A percentile compares a stretch with the other conserved stretches of the same genome.
phyloP scores from a whole-genome alignment of 495 filamentous ascomycete species.

The Lindgomyces ingoldianus region DNA sequence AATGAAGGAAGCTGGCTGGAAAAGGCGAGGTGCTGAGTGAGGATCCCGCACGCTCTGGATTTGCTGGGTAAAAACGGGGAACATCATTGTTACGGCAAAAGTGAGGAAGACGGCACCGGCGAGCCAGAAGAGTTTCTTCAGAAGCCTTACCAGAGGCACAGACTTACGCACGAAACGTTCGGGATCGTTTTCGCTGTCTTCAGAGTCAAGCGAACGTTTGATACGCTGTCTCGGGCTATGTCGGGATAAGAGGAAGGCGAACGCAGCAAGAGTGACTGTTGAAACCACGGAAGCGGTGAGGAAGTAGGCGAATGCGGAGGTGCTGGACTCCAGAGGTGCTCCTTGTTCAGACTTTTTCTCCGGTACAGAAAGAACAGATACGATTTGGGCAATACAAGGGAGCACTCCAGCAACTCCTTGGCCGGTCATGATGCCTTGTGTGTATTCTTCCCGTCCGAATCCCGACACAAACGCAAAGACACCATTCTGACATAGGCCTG shows the following conservation, averaged over 20 bases:
- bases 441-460: slow-evolving; percentile 82
- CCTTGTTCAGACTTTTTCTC: slow-evolving; percentile 29
- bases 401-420: slow-evolving; percentile 92
- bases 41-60: slow-evolving; percentile 63
- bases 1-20: slow-evolving; percentile 75
- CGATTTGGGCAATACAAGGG: slow-evolving; percentile 81
- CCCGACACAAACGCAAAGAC: slow-evolving; percentile 87
- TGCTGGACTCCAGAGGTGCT: slow-evolving; percentile 50
- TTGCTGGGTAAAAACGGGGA: slow-evolving; percentile 85
- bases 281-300: slow-evolving; percentile 76
- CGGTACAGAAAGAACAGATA: slow-evolving; percentile 73
- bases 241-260: slow-evolving; percentile 59
- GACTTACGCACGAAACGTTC: slow-evolving; percentile 51
- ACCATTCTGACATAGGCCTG: slow-evolving; percentile 89
- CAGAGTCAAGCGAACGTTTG: slow-evolving; percentile 23
- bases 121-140: slow-evolving; percentile 72
- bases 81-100: slow-evolving; percentile 87
- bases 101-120: slow-evolving; percentile 70
- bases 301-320: slow-evolving; percentile 87
- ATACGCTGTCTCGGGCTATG: slow-evolving; percentile 44
- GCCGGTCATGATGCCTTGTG: slow-evolving; percentile 93
- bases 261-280: slow-evolving; percentile 57
- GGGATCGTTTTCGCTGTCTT: slow-evolving; percentile 37
- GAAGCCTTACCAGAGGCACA: slow-evolving; percentile 65
- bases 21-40: slow-evolving; percentile 57